phyloP scores from a whole-genome alignment of 2,329 filamentous ascomycete species.

The Trichophyton benhamiae region DNA sequence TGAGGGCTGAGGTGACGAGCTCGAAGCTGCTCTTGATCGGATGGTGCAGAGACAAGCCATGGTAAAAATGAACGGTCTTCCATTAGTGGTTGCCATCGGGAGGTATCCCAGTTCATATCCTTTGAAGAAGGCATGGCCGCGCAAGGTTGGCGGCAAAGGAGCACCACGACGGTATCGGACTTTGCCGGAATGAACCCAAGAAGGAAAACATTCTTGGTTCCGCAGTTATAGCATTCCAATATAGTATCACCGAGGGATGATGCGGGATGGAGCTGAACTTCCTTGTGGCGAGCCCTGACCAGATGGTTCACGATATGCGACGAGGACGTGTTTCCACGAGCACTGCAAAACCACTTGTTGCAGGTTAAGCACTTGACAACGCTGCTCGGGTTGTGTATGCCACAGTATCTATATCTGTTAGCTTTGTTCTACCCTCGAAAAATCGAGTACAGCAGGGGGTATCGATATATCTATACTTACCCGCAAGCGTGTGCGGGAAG shows the following conservation, averaged over 20 bases:
- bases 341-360: slow-evolving; percentile 98
- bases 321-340: slow-evolving; percentile 87
- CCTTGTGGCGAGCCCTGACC: slow-evolving; percentile 93
- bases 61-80: slow-evolving; percentile 89
- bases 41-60: slow-evolving; percentile 82
- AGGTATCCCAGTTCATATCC: slow-evolving; percentile 99
- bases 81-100: slow-evolving; percentile 92
- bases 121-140: slow-evolving; percentile 90
- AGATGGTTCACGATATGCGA: slow-evolving; percentile 98
- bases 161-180: slow-evolving; percentile 92
- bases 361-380: slow-evolving; percentile 94
- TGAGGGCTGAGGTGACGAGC: slow-evolving; percentile 86
- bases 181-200: slow-evolving; percentile 97
- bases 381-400: slow-evolving; percentile 87
- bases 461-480: slow-evolving; percentile 43
- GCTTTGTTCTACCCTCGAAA: neutral
- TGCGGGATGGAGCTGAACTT: slow-evolving; percentile 89
- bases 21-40: slow-evolving; percentile 89
- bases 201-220: slow-evolving; percentile 97
- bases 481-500: slow-evolving; percentile 91
- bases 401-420: slow-evolving; percentile 59
- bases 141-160: slow-evolving; percentile 92
- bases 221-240: slow-evolving; percentile 97
- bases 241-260: slow-evolving; percentile 92
- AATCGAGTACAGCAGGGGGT: neutral